These are phyloP conservation scores for Immersiella caudata DNA, from an alignment of 495 filamentous ascomycete species.

Conservation along the genomic window DNA sequence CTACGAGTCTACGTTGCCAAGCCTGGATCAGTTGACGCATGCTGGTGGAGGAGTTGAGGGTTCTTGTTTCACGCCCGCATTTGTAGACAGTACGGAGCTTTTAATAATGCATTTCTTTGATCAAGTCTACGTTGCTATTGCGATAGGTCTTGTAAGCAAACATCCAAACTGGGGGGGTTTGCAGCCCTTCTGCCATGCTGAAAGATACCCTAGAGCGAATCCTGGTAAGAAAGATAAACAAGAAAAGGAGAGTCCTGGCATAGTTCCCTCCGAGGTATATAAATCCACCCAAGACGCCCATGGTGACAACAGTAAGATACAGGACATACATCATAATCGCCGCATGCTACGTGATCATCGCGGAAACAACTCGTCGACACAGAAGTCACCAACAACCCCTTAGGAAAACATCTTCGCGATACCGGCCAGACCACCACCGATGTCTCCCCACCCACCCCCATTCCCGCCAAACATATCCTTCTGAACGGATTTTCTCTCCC, in stretches of 20 bases:
- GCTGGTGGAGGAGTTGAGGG: not conserved
- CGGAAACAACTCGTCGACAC: not conserved
- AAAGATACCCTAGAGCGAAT: not conserved
- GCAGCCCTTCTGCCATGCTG: not conserved
- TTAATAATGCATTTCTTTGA: conserved; percentile 28
- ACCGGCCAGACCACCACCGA: conserved; percentile 55
- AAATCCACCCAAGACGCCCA: conserved; percentile 15
- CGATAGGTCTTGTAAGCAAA: not conserved
- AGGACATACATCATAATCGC: not conserved
- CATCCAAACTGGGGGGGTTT: not conserved
- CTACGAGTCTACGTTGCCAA: not conserved
- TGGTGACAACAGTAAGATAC: conserved; percentile 9
- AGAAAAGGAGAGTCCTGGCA: not conserved
- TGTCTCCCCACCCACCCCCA: conserved; percentile 37
- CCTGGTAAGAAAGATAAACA: not conserved
- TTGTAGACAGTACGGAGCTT: conserved; percentile 30
- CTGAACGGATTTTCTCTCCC: conserved; percentile 47
- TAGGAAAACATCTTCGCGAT: conserved; percentile 70
- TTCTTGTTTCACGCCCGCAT: conserved; percentile 17
- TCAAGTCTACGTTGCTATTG: not conserved
- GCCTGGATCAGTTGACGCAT: not conserved
- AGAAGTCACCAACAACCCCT: not conserved
- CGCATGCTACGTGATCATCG: conserved; percentile 9
- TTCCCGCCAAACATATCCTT: conserved; percentile 32
- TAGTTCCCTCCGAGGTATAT: not conserved